Evolutionary conservation across 371 early-diverging fungal genomes (phyloP).

Genomic region (Mucor indicus): DNA sequence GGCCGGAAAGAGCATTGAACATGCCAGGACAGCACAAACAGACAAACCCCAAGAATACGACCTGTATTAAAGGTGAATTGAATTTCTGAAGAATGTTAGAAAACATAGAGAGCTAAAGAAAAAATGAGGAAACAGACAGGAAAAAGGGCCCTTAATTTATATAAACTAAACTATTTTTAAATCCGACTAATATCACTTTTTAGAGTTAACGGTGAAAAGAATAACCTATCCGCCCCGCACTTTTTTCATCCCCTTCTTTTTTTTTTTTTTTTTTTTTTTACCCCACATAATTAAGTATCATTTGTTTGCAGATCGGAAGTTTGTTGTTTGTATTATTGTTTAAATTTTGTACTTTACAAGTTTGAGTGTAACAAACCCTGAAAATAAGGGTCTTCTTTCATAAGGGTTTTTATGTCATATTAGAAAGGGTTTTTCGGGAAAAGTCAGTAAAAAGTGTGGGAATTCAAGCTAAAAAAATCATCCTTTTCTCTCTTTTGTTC

Average conservation of each 20-base stretch:
- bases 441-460: not conserved
- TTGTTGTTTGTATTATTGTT: too few species aligned
- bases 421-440: not conserved
- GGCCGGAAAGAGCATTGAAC: constrained; percentile 49
- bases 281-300: too few species aligned
- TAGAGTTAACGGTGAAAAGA: constrained; percentile 4
- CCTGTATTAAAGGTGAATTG: constrained; percentile 57
- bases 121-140: too few species aligned
- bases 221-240: constrained; percentile 2
- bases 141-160: not conserved
- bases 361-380: not conserved
- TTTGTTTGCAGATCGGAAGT: too few species aligned
- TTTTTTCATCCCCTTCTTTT: not conserved
- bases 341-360: too few species aligned
- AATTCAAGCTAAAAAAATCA: constrained; percentile 4
- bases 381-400: constrained; percentile 1
- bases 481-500: too few species aligned
- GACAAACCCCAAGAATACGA: constrained; percentile 66
- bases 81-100: not conserved
- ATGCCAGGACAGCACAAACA: constrained; percentile 74
- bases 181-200: too few species aligned
- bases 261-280: not conserved
- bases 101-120: too few species aligned
- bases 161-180: too few species aligned
- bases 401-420: not conserved